Percentiles rank a stretch among this genome's conserved stretches.
Conservation (phyloP, 306 rosid genomes). For the Pyrus bretschneideri region DNA sequence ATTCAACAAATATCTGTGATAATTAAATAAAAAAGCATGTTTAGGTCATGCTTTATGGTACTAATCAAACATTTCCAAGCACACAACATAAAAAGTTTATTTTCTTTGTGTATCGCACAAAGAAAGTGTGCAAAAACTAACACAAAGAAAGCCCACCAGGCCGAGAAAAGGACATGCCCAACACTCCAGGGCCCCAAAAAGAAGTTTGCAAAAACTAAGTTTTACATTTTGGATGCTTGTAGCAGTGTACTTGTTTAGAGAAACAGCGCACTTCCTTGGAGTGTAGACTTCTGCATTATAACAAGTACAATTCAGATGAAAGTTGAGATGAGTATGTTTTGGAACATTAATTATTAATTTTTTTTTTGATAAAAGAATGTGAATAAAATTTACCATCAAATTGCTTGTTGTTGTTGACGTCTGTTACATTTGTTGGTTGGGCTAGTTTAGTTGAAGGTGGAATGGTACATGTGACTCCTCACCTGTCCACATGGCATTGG, state of each 20-base stretch:
- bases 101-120: too few species aligned
- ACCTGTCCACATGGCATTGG: not conserved
- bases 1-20: too few species aligned
- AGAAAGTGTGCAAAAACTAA: not conserved
- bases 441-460: constrained; percentile 50
- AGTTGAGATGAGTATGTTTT: too few species aligned
- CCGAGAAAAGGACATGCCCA: not conserved
- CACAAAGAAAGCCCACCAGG: not conserved
- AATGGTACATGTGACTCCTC: constrained; percentile 27
- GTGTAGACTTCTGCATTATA: not conserved
- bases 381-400: constrained; percentile 8
- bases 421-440: constrained; percentile 35
- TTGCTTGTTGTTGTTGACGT: constrained; percentile 29
- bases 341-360: too few species aligned
- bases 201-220: not conserved
- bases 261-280: not conserved
- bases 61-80: too few species aligned
- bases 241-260: not conserved
- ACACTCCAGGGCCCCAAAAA: not conserved
- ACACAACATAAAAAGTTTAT: too few species aligned
- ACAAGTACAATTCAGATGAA: not conserved
- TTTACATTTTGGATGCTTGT: not conserved
- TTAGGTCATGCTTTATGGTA: too few species aligned
- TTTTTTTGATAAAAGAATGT: not conserved
- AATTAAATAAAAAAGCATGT: too few species aligned